Evolutionary conservation across 345 rosid genomes (phyloP), one percentile per base, ranked within the genome.

Genomic region (Arabis alpina): DNA sequence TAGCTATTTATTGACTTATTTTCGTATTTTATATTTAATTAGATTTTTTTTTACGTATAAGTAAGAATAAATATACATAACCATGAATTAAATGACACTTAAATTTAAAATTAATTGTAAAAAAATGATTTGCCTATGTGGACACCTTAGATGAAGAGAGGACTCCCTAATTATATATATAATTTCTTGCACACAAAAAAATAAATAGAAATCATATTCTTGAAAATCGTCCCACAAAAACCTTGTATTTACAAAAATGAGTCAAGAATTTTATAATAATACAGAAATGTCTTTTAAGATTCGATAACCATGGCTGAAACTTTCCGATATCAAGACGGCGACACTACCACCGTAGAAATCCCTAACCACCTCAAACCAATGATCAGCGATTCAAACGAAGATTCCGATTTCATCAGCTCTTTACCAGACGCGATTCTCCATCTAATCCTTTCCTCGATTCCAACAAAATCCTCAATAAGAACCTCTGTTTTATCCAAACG

Each of bases 401-500:
- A 54, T 58, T 3, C 10, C 4, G 74, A 75, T 62, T 75, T 54
- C 58, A 54, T 75, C 64, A 68, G 74, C 70, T 61, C 74, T 47
- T 19, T 68, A 27, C 79, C 79, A 0, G 70, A 68, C 39, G 30
- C 37, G 47, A 47, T 75, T 34, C 79, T 75, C 56, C 74, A 68
- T 36, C 59, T 34, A 19, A 75, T 75, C 70, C 79, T 75, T 39
- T 75, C 79, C 32, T 47, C 14, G 2, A 6, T 68, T n/a, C 74
- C 74, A 44, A 75, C 79, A 6, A 75, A 68, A 13, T 47, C 53
- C 4, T 64, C 74, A 2, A 75, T 75, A 47, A 54, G 59, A 75
- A 75, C 70, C 56, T 61, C 79, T 5, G 30, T 48, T 24, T 62
- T 75, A 52, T 68, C 79, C 39, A 68, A 47, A 2, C 74, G 79